Conservation (phyloP, 148 eudicot species). For the Spergularia bocconei region DNA sequence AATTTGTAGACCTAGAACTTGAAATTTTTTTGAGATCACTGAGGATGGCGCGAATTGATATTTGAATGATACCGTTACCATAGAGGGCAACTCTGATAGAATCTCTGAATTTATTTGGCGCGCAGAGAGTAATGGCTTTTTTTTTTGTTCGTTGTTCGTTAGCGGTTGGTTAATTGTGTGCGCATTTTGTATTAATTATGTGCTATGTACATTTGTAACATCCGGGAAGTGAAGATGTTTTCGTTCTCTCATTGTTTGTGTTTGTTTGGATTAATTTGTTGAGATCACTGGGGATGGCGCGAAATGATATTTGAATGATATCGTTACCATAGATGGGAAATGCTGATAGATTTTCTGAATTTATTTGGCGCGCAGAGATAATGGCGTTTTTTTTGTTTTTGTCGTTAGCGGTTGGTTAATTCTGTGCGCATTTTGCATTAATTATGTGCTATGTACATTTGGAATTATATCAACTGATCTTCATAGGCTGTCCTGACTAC, state of each 20-base stretch:
- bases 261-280: neutral
- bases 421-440: neutral
- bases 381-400: neutral
- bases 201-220: neutral
- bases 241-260: neutral
- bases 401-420: neutral
- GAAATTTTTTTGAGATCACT: neutral
- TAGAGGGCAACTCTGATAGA: neutral
- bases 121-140: too few species aligned
- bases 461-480: neutral
- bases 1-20: neutral
- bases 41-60: neutral
- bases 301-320: slow-evolving; percentile 1
- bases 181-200: neutral
- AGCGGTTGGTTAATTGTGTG: neutral
- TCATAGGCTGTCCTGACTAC: neutral
- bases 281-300: neutral
- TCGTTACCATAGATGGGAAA: neutral
- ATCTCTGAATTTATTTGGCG: too few species aligned
- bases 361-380: neutral
- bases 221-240: neutral
- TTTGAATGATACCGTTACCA: neutral
- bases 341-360: neutral
- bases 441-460: neutral
- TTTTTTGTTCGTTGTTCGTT: too few species aligned